Evolutionary conservation across 1,284 basidiomycete species (phyloP).

Genomic region (Cutaneotrichosporon cyanovorans): DNA sequence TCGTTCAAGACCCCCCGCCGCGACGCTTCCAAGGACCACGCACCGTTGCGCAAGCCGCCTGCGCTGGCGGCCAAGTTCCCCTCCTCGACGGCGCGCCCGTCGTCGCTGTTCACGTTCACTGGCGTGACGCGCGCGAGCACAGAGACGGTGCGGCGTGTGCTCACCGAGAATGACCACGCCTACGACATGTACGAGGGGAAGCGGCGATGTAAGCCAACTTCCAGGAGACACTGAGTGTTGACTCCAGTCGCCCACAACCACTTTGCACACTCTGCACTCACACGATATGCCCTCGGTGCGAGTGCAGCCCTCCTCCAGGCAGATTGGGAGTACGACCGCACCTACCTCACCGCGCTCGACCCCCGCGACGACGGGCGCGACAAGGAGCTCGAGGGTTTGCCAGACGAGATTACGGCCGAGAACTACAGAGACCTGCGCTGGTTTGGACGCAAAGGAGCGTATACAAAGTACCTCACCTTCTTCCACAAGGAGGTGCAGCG

Average conservation of each 20-base stretch:
- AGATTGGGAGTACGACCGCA: constrained; percentile 27
- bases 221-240: neutral
- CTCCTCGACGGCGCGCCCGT: constrained; percentile 27
- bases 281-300: constrained; percentile 60
- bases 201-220: constrained; percentile 23
- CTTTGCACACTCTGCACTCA: constrained; percentile 50
- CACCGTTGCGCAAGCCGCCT: constrained; percentile 3
- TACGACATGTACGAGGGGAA: constrained; percentile 54
- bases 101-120: constrained; percentile 41
- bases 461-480: constrained; percentile 54
- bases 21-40: neutral
- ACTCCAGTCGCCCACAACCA: constrained; percentile 53
- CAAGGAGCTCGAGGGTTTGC: constrained; percentile 19
- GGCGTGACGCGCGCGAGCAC: constrained; percentile 53
- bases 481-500: constrained; percentile 51
- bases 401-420: constrained; percentile 29
- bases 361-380: constrained; percentile 40
- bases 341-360: constrained; percentile 49
- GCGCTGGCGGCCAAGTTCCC: constrained; percentile 21
- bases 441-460: constrained; percentile 53
- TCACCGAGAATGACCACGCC: constrained; percentile 53
- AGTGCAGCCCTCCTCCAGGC: constrained; percentile 51
- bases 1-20: neutral
- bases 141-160: constrained; percentile 48
- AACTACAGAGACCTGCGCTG: constrained; percentile 53